phyloP scores from a whole-genome alignment of 2,329 filamentous ascomycete genomes.

The Paecilomyces sp. region DNA sequence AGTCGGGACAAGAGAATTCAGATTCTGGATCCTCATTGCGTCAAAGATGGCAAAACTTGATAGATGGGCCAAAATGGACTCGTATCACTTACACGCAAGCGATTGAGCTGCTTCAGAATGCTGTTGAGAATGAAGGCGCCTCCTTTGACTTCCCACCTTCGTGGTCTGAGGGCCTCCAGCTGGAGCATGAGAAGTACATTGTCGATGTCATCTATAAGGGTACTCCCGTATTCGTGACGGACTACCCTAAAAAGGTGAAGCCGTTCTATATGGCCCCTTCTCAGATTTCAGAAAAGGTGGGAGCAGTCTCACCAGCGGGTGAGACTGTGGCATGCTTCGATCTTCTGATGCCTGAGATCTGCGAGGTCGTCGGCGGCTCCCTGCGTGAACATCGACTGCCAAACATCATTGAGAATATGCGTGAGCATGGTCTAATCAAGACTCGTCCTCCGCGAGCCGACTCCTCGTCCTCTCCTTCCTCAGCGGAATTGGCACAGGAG shows the following conservation, averaged over 20 bases:
- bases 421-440: slow-evolving; percentile 54
- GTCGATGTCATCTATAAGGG: slow-evolving; percentile 59
- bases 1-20: slow-evolving; percentile 33
- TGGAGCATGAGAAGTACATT: slow-evolving; percentile 88
- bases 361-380: slow-evolving; percentile 81
- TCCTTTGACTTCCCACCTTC: slow-evolving; percentile 61
- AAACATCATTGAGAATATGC: slow-evolving; percentile 64
- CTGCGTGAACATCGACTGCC: slow-evolving; percentile 75
- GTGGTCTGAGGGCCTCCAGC: slow-evolving; percentile 70
- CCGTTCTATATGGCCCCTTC: slow-evolving; percentile 81
- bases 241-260: slow-evolving; percentile 85
- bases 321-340: slow-evolving; percentile 83
- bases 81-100: slow-evolving; percentile 78
- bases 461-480: slow-evolving; percentile 11
- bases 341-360: slow-evolving; percentile 74
- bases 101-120: slow-evolving; percentile 58
- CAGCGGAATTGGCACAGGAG: slow-evolving; percentile 5
- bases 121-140: slow-evolving; percentile 42
- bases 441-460: slow-evolving; percentile 8
- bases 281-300: slow-evolving; percentile 3
- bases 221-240: slow-evolving; percentile 77
- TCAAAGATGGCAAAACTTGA: slow-evolving; percentile 66
- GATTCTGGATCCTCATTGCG: slow-evolving; percentile 45
- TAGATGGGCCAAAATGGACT: slow-evolving; percentile 55
- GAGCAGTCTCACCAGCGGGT: slow-evolving; percentile 7